Percentiles rank a stretch among this genome's conserved stretches.
phyloP scores from a whole-genome alignment of 768 basidiomycete genomes.

The Tricholoma saponaceum region DNA sequence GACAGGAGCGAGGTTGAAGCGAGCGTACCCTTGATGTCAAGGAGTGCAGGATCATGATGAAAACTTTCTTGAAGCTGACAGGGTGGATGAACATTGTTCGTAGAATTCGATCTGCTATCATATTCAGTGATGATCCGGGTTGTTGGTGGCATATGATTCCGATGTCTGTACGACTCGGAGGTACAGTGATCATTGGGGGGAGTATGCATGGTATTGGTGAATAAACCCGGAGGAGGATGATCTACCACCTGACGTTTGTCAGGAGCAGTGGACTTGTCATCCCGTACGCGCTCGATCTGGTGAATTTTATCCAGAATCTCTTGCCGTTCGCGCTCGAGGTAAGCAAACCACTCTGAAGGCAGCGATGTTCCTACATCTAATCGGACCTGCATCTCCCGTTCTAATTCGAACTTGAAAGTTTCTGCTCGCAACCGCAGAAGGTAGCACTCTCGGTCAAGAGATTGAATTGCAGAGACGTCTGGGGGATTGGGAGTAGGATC shows the following conservation, averaged over 20 bases:
- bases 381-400: neutral
- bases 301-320: neutral
- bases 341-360: neutral
- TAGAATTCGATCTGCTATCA: too few relatives aligned
- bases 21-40: too few relatives aligned
- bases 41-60: too few relatives aligned
- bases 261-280: neutral
- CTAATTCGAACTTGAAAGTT: neutral
- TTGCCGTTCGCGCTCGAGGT: neutral
- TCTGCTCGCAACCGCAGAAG: neutral
- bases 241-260: neutral
- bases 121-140: too few relatives aligned
- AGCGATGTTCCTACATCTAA: neutral
- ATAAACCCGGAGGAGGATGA: neutral
- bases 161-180: neutral
- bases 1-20: too few relatives aligned
- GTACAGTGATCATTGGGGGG: neutral
- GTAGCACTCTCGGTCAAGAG: neutral
- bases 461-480: too few relatives aligned
- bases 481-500: too few relatives aligned
- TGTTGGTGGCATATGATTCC: neutral
- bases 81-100: too few relatives aligned
- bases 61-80: too few relatives aligned
- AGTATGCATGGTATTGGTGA: neutral
- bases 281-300: neutral